Percentiles rank a stretch among this genome's conserved stretches.
Conservation (phyloP, 768 basidiomycete genomes). For the Kwoniella bestiolae region DNA sequence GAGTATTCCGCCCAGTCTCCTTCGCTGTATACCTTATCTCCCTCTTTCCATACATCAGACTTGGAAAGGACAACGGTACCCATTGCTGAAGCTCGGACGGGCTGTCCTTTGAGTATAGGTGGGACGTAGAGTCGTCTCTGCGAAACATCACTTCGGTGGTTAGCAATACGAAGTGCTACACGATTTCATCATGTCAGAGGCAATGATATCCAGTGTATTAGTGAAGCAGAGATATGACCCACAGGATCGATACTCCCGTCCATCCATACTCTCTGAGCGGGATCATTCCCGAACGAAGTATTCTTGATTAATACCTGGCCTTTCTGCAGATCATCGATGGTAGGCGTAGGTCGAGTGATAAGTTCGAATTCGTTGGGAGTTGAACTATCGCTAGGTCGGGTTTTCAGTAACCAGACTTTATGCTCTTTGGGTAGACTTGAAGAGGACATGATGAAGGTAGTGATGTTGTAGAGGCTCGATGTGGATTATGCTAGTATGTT, state of each 20-base stretch:
- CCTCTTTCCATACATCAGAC: slow-evolving; percentile 36
- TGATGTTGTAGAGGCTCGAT: no score
- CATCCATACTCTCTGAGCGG: slow-evolving; percentile 48
- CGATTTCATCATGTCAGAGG: no score
- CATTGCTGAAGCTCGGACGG: slow-evolving; percentile 28
- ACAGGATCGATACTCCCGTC: slow-evolving; percentile 25
- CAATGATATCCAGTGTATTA: no score
- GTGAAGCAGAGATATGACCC: background rate
- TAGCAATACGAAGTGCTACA: no score
- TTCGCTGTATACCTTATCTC: slow-evolving; percentile 17
- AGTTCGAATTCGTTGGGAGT: slow-evolving; percentile 10
- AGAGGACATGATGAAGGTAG: background rate
- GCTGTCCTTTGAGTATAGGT: slow-evolving; percentile 29
- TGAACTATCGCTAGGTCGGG: background rate
- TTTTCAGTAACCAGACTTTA: slow-evolving; percentile 6
- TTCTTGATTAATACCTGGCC: slow-evolving; percentile 49
- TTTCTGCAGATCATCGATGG: slow-evolving; percentile 34
- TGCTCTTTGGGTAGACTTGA: background rate
- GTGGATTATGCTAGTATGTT: no score
- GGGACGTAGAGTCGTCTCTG: slow-evolving; percentile 34
- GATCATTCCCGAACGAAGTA: slow-evolving; percentile 47
- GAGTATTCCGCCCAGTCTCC: slow-evolving; percentile 41
- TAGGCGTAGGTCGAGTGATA: slow-evolving; percentile 1
- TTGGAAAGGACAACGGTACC: slow-evolving; percentile 41
- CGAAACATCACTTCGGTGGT: no score